phyloP scores from a whole-genome alignment of 495 filamentous ascomycete species.

The Penicillium paxilli region DNA sequence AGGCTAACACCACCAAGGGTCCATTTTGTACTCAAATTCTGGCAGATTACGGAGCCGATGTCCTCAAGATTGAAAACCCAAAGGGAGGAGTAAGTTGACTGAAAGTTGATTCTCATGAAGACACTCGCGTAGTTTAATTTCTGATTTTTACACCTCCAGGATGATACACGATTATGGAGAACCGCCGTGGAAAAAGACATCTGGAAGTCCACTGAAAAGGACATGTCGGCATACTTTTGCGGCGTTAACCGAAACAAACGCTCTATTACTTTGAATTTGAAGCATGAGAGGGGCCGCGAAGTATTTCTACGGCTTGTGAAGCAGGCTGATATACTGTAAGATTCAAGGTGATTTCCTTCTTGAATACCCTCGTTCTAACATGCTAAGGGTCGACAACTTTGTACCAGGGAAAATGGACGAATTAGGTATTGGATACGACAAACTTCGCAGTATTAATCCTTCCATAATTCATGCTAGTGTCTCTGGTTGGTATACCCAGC shows the following conservation, averaged over 20 bases:
- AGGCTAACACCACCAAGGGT: slow-evolving; percentile 23
- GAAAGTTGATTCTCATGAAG: neutral
- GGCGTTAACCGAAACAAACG: slow-evolving; percentile 83
- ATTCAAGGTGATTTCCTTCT: neutral
- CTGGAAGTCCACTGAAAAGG: slow-evolving; percentile 16
- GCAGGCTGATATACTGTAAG: slow-evolving; percentile 68
- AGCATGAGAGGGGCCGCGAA: slow-evolving; percentile 65
- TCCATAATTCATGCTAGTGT: slow-evolving; percentile 31
- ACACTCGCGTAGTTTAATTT: slow-evolving; percentile 37
- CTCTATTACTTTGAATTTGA: slow-evolving; percentile 78
- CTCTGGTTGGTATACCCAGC: slow-evolving; percentile 12
- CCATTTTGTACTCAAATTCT: slow-evolving; percentile 94
- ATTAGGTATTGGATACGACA: slow-evolving; percentile 75
- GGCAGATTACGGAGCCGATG: slow-evolving; percentile 85
- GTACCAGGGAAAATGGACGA: slow-evolving; percentile 78
- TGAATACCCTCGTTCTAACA: neutral
- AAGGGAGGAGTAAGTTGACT: slow-evolving; percentile 55
- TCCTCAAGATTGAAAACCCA: slow-evolving; percentile 92
- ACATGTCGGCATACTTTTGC: slow-evolving; percentile 23
- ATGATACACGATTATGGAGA: slow-evolving; percentile 27
- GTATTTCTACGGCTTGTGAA: slow-evolving; percentile 74
- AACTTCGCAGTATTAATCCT: slow-evolving; percentile 69
- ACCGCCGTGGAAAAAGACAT: slow-evolving; percentile 16
- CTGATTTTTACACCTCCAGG: neutral
- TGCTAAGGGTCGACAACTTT: slow-evolving; percentile 74